These are phyloP conservation scores for Podospora bellae-mahoneyi DNA, from an alignment of 495 filamentous ascomycete species.

Conservation along the genomic window DNA sequence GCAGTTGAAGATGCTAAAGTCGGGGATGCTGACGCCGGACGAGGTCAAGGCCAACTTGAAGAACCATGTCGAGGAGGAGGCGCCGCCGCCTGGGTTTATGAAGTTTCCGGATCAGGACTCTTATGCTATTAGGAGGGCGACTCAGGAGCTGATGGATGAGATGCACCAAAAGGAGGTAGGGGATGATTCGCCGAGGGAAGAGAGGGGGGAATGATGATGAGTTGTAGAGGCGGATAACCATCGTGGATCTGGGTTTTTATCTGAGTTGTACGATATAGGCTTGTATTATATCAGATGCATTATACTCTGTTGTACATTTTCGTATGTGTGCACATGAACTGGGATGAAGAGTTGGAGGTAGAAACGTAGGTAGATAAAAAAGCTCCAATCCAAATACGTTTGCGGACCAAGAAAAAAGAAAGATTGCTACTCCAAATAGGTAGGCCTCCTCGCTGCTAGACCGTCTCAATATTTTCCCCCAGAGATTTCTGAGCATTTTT, in stretches of 20 bases:
- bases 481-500: too few species aligned
- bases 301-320: neutral
- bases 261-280: neutral
- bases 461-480: too few species aligned
- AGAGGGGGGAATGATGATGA: neutral
- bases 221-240: neutral
- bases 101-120: conserved; percentile 28
- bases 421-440: too few species aligned
- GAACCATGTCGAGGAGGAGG: conserved; percentile 41
- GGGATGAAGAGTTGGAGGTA: neutral
- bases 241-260: neutral
- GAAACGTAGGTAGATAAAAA: neutral
- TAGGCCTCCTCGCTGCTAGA: too few species aligned
- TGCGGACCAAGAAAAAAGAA: too few species aligned
- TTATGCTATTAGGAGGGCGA: conserved; percentile 9
- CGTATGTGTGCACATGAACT: neutral
- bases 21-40: neutral
- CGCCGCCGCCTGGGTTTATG: conserved; percentile 10
- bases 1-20: conserved; percentile 20
- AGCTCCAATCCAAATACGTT: neutral
- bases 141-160: conserved; percentile 21
- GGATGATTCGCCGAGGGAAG: too few species aligned
- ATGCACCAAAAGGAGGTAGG: conserved; percentile 11
- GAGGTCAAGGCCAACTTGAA: conserved; percentile 26
- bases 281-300: neutral